Evolutionary conservation across 2,329 filamentous ascomycete species (phyloP).

Genomic region (Plenodomus tracheiphilus): DNA sequence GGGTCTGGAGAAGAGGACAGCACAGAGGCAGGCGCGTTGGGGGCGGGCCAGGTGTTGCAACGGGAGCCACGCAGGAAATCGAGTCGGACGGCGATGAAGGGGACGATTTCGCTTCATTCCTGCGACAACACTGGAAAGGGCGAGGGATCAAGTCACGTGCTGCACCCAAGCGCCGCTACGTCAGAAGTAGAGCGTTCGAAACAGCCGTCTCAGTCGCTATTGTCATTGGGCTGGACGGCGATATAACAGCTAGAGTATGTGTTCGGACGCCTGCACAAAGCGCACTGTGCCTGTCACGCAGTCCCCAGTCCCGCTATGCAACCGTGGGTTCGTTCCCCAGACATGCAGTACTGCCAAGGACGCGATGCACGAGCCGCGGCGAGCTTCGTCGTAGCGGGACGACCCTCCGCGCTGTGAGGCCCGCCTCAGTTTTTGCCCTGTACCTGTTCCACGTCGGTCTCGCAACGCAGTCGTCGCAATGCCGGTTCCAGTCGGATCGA

Average conservation of each 20-base stretch:
- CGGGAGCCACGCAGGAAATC: slow-evolving; percentile 1
- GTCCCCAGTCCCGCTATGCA: slow-evolving; percentile 5
- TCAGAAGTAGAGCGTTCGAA: slow-evolving; percentile 1
- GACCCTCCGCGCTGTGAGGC: slow-evolving; percentile 8
- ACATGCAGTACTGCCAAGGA: slow-evolving; percentile 6
- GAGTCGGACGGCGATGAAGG: slow-evolving; percentile 1
- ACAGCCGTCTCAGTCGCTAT: not conserved
- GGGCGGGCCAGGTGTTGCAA: slow-evolving; percentile 4
- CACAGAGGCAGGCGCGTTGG: slow-evolving; percentile 2
- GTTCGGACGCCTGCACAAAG: not conserved
- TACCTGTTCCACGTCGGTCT: slow-evolving; percentile 9
- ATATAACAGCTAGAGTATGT: too few relatives aligned
- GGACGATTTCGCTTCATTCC: slow-evolving; percentile 19
- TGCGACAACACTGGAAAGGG: slow-evolving; percentile 11
- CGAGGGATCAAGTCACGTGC: slow-evolving; percentile 17
- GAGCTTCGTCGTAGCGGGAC: slow-evolving; percentile 15
- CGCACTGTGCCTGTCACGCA: not conserved
- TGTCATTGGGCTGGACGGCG: not conserved
- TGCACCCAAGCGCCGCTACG: slow-evolving; percentile 4
- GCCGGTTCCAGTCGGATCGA: slow-evolving; percentile 60
- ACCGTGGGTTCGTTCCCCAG: slow-evolving; percentile 12
- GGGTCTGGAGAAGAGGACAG: slow-evolving; percentile 5
- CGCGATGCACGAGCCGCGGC: slow-evolving; percentile 18
- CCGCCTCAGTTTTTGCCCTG: slow-evolving; percentile 20
- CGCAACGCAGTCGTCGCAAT: slow-evolving; percentile 43